These are phyloP conservation scores for Isoetes taiwanensis DNA, from an alignment of 75 land plant species.

Conservation along the genomic window DNA sequence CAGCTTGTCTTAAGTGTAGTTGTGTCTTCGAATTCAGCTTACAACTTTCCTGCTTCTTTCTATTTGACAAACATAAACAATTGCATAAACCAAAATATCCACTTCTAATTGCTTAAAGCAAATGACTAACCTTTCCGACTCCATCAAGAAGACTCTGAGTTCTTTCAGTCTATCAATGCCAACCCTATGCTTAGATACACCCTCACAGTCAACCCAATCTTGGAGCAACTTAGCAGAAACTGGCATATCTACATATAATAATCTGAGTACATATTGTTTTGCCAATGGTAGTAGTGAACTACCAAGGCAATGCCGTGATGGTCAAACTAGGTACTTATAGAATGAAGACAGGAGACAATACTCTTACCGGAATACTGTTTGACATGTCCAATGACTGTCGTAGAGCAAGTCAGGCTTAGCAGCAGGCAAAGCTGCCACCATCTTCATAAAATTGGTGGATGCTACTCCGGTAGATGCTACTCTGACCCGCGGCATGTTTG, in stretches of 20 bases:
- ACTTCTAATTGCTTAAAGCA: neutral
- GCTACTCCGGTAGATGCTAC: slow-evolving; percentile 59
- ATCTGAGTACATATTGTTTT: slow-evolving; percentile 69
- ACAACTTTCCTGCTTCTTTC: slow-evolving; percentile 62
- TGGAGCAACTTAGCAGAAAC: slow-evolving; percentile 54
- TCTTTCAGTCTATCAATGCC: slow-evolving; percentile 82
- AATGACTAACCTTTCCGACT: slow-evolving; percentile 40
- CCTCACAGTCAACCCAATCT: slow-evolving; percentile 79
- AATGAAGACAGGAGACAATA: no score
- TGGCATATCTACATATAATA: slow-evolving; percentile 56
- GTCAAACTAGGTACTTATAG: no score
- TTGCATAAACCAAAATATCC: neutral
- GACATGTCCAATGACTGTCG: slow-evolving; percentile 77
- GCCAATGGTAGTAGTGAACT: slow-evolving; percentile 93
- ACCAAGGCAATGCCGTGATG: no score
- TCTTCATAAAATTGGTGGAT: slow-evolving; percentile 89
- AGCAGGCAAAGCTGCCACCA: slow-evolving; percentile 90
- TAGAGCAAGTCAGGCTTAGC: slow-evolving; percentile 72
- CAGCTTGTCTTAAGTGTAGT: slow-evolving; percentile 48
- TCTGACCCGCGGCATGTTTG: slow-evolving; percentile 63
- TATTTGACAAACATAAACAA: no score
- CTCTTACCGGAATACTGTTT: slow-evolving; percentile 72
- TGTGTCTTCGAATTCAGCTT: slow-evolving; percentile 70
- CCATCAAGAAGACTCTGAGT: slow-evolving; percentile 49
- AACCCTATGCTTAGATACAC: slow-evolving; percentile 58